A percentile compares a stretch with the other conserved stretches of the same genome.
These are phyloP conservation scores for Rickenella mellea DNA, from an alignment of 768 basidiomycete genomes.

Conservation along the genomic window DNA sequence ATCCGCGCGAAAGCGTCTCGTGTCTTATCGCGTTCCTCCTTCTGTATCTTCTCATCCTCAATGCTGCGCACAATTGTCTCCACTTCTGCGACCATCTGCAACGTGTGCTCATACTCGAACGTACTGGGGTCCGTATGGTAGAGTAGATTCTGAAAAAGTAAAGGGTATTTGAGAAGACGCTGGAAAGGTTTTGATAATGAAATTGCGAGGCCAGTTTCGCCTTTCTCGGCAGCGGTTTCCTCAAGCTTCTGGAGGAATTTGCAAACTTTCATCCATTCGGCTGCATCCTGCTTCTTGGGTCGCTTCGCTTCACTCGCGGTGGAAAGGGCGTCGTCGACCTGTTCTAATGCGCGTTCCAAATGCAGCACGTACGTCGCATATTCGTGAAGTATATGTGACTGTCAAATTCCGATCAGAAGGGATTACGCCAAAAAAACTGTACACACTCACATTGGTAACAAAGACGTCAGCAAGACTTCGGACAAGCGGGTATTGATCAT, in stretches of 20 bases:
- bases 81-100: constrained; percentile 95
- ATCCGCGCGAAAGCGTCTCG: constrained; percentile 93
- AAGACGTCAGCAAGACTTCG: constrained; percentile 94
- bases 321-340: constrained; percentile 73
- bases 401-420: constrained; percentile 4
- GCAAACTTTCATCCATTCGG: constrained; percentile 72
- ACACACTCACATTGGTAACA: constrained; percentile 69
- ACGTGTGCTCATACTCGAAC: constrained; percentile 92
- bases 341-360: constrained; percentile 80
- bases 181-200: constrained; percentile 97
- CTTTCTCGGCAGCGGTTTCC: constrained; percentile 69
- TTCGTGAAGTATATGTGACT: constrained; percentile 91
- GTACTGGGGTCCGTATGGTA: constrained; percentile 97
- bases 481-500: constrained; percentile 92
- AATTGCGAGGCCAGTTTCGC: constrained; percentile 91
- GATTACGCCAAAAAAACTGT: constrained; percentile 3
- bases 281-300: constrained; percentile 73
- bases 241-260: constrained; percentile 71
- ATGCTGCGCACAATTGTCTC: constrained; percentile 94
- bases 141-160: constrained; percentile 94
- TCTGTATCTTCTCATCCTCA: constrained; percentile 95
- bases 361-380: constrained; percentile 95
- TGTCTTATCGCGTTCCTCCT: constrained; percentile 92
- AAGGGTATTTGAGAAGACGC: constrained; percentile 89
- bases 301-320: constrained; percentile 55